A percentile compares a stretch with the other conserved stretches of the same genome.
Evolutionary conservation across 257 asterid species (phyloP).

Genomic region (Orobanche coerulescens): DNA sequence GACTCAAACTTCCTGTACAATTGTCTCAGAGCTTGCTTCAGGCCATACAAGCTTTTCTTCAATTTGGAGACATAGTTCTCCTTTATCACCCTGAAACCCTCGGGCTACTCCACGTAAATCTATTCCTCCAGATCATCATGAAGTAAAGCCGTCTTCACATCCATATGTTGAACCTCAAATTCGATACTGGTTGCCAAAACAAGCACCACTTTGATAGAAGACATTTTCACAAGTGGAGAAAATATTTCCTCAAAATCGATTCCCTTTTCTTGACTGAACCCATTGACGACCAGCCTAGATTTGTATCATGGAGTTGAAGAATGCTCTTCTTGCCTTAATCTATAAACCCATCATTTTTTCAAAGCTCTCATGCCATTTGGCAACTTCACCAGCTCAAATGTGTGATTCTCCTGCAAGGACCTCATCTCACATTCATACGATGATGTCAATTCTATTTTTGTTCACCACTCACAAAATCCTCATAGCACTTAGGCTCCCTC

Average conservation of each 20-base stretch:
- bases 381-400: constrained; percentile 7
- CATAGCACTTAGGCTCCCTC: constrained; percentile 5
- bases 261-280: not conserved
- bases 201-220: not conserved
- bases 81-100: not conserved
- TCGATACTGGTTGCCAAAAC: not conserved
- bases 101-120: not conserved
- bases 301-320: not conserved
- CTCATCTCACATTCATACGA: constrained; percentile 10
- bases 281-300: not conserved
- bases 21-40: no score
- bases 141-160: constrained; percentile 12
- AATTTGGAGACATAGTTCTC: not conserved
- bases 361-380: constrained; percentile 6
- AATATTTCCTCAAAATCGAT: not conserved
- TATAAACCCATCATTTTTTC: not conserved
- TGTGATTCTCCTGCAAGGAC: no score
- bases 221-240: constrained; percentile 3
- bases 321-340: not conserved
- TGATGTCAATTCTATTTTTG: not conserved
- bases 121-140: constrained; percentile 1
- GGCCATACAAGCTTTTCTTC: not conserved
- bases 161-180: constrained; percentile 9
- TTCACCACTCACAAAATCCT: not conserved
- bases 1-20: no score